A percentile compares a stretch with the other conserved stretches of the same genome.
These are phyloP conservation scores for Astrothelium macrocarpum DNA, from an alignment of 495 filamentous ascomycete genomes.

Conservation along the genomic window DNA sequence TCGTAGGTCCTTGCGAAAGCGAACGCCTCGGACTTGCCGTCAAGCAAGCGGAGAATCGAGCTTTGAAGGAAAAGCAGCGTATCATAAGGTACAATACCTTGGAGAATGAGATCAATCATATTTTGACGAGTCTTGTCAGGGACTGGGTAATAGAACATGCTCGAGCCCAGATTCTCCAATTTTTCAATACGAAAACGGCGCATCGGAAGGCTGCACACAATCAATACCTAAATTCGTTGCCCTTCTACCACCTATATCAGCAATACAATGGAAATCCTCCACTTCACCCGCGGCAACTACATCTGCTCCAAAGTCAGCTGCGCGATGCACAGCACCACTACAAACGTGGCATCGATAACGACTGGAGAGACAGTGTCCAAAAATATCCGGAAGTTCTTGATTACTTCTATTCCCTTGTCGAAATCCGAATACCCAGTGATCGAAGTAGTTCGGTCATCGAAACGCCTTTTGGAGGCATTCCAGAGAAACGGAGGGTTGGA, in stretches of 20 bases:
- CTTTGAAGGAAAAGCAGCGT: slow-evolving; percentile 52
- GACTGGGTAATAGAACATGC: slow-evolving; percentile 62
- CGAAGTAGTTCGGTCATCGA: slow-evolving; percentile 17
- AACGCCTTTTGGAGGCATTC: slow-evolving; percentile 14
- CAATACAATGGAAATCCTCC: slow-evolving; percentile 30
- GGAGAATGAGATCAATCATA: not conserved
- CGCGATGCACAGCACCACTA: slow-evolving; percentile 48
- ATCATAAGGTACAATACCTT: slow-evolving; percentile 48
- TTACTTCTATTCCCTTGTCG: slow-evolving; percentile 58
- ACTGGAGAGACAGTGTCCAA: slow-evolving; percentile 60
- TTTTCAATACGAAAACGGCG: slow-evolving; percentile 52
- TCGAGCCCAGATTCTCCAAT: slow-evolving; percentile 58
- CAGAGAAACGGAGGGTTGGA: slow-evolving; percentile 19
- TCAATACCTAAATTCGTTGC: slow-evolving; percentile 47
- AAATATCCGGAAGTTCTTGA: slow-evolving; percentile 65
- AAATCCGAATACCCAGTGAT: slow-evolving; percentile 44
- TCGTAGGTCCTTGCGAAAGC: slow-evolving; percentile 54
- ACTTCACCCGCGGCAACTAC: slow-evolving; percentile 21
- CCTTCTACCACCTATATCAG: slow-evolving; percentile 46
- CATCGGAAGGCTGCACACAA: slow-evolving; percentile 49
- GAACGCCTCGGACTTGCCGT: slow-evolving; percentile 57
- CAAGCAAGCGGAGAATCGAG: slow-evolving; percentile 53
- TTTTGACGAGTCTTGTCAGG: slow-evolving; percentile 27
- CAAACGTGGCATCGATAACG: slow-evolving; percentile 61
- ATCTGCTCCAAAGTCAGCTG: slow-evolving; percentile 36